phyloP scores from a whole-genome alignment of 2,329 filamentous ascomycete species.

The Botryotinia convoluta region DNA sequence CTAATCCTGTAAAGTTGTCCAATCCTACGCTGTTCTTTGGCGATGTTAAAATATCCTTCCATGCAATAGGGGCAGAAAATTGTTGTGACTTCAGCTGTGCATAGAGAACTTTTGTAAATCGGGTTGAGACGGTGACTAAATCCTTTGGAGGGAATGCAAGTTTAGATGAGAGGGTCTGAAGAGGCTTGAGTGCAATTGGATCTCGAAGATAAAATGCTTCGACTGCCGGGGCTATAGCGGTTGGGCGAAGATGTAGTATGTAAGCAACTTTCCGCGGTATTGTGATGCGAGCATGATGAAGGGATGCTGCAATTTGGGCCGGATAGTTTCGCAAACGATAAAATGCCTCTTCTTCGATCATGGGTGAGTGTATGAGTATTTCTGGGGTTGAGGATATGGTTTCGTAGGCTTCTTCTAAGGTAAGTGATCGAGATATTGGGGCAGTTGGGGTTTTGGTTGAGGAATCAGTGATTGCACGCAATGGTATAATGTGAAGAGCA shows the following conservation, averaged over 20 bases:
- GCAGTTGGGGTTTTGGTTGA: constrained; percentile 40
- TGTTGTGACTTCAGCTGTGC: constrained; percentile 87
- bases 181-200: constrained; percentile 67
- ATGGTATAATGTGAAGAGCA: constrained; percentile 70
- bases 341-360: constrained; percentile 86
- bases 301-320: constrained; percentile 64
- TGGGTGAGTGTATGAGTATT: constrained; percentile 65
- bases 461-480: constrained; percentile 42
- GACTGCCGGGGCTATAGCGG: constrained; percentile 75
- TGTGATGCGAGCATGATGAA: constrained; percentile 72
- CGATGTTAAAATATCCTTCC: constrained; percentile 43
- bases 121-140: constrained; percentile 73
- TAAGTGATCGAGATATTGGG: constrained; percentile 48
- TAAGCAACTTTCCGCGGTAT: constrained; percentile 81
- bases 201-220: constrained; percentile 94
- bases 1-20: constrained; percentile 42
- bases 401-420: constrained; percentile 61
- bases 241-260: constrained; percentile 71
- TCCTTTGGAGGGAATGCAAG: constrained; percentile 73
- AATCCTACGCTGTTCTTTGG: constrained; percentile 35
- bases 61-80: constrained; percentile 63
- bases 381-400: constrained; percentile 56
- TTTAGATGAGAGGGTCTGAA: constrained; percentile 54
- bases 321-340: constrained; percentile 85
- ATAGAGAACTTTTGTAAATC: constrained; percentile 85